Percentiles rank a stretch among this genome's conserved stretches.
Conservation (phyloP, 805 yeast species). For the Ogataea thermomethanolica region DNA sequence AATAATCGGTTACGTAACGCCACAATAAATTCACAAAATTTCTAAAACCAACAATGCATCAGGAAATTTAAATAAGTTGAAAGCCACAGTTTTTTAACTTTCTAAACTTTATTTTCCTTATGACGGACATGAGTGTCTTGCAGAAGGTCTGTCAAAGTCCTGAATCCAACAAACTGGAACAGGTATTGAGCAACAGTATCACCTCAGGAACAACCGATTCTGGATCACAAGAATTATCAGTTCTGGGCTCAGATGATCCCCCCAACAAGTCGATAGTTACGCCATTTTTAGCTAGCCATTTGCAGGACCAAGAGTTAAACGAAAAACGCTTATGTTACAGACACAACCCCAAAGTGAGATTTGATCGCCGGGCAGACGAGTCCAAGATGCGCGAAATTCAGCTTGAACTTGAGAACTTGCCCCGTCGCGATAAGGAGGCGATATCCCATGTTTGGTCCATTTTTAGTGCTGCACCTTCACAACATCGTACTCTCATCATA, state of each 20-base stretch:
- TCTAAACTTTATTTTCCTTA: neutral
- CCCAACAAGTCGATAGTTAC: constrained; percentile 29
- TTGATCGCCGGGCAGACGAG: constrained; percentile 67
- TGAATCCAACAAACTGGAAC: constrained; percentile 18
- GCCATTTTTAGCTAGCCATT: constrained; percentile 34
- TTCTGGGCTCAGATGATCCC: constrained; percentile 6
- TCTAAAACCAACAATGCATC: too few relatives aligned
- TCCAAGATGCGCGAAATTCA: constrained; percentile 63
- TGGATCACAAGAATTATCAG: neutral
- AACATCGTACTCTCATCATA: constrained; percentile 69
- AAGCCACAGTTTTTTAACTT: constrained; percentile 8
- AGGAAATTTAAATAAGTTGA: too few relatives aligned
- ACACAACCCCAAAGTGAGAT: constrained; percentile 84
- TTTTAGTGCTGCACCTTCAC: constrained; percentile 69
- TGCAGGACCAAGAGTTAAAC: constrained; percentile 41
- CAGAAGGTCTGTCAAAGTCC: constrained; percentile 22
- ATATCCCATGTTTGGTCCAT: constrained; percentile 81
- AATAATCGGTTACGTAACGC: constrained; percentile 1
- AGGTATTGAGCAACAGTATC: constrained; percentile 18
- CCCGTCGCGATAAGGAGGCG: constrained; percentile 70
- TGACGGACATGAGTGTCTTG: constrained; percentile 16
- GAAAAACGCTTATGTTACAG: constrained; percentile 80
- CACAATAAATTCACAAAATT: neutral
- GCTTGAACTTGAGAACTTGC: constrained; percentile 50
- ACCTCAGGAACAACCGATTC: constrained; percentile 5